A percentile compares a stretch with the other conserved stretches of the same genome.
Conservation (phyloP, 108 stramenopile genomes). For the Cyclotella choctawhatcheeana region DNA sequence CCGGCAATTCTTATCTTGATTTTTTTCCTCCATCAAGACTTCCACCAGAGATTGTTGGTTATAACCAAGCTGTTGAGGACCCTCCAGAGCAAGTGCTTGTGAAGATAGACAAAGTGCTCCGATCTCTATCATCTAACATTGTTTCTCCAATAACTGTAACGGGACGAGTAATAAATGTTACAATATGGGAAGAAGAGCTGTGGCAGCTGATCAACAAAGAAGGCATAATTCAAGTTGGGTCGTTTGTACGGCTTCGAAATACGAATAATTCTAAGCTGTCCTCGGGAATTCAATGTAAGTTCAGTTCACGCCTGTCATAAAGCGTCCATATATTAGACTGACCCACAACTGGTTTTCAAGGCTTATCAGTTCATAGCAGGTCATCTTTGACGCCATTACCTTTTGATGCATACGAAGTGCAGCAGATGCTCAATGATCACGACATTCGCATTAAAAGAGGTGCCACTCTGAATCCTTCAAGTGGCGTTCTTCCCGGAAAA, state of each 20-base stretch:
- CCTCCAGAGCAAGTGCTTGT: constrained; percentile 63
- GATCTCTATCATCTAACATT: constrained; percentile 13
- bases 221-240: constrained; percentile 54
- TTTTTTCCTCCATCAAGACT: constrained; percentile 21
- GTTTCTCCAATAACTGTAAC: constrained; percentile 53
- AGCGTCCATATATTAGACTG: neutral
- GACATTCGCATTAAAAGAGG: constrained; percentile 49
- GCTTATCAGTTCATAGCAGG: constrained; percentile 58
- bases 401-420: constrained; percentile 64
- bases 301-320: neutral
- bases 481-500: constrained; percentile 56
- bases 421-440: constrained; percentile 61
- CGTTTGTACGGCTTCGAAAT: constrained; percentile 82
- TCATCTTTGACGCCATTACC: constrained; percentile 74
- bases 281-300: constrained; percentile 21
- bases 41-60: constrained; percentile 33
- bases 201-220: constrained; percentile 68
- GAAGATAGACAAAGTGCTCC: constrained; percentile 43
- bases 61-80: constrained; percentile 38
- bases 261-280: constrained; percentile 48
- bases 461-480: constrained; percentile 55
- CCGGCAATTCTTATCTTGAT: no score
- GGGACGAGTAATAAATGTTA: constrained; percentile 77
- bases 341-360: neutral
- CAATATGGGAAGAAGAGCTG: constrained; percentile 78